Evolutionary conservation across 768 basidiomycete genomes (phyloP), one percentile per base, ranked within the genome.

Genomic region (Lentinula edodes): DNA sequence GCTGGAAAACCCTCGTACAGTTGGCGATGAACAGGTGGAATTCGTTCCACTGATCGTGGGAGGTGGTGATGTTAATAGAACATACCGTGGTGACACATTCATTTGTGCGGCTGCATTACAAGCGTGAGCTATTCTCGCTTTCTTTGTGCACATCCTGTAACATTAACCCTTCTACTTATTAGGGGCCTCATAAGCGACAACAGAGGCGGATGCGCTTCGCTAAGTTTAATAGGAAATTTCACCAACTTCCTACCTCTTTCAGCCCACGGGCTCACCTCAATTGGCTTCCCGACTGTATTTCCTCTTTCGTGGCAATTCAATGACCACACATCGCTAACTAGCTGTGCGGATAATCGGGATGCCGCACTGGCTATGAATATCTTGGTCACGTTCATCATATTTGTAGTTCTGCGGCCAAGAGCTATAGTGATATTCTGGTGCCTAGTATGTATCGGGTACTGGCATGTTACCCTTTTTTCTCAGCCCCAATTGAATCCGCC

Each of bases 41-140:
- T 90, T 84, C 65, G 80, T 83, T 20, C 91, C 92, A 6, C 76
- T 94, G 23, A 78, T 95, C 52, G 88, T 95, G 1, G 93, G 93
- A n/a, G 93, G 93, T 16, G 91, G 92, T 2, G 91, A 93, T 73
- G 63, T 63, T 0, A 78, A 85, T 52, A 69, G 70, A 43, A 93
- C 91, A 4, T 95, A 94, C 68, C 81, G 93, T 68, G 91, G 86
- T 1, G 93, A 95, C 70, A 86, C 81, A 60, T 95, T 94, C 70
- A 83, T 94, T 41, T 95, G 93, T 70, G 85, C 90, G 45, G 86
- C 93, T 45, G 93, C 91, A 43, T 78, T 87, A 43, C 92, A 94
- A 76, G 84, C 86, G 87, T 93, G 70, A 72, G 83, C 80, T 57
- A 23, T 57, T 60, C 58, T 38, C 43, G 15, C 50, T 35, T 57